phyloP scores from a whole-genome alignment of 805 yeast species.

The Saturnispora hagleri region DNA sequence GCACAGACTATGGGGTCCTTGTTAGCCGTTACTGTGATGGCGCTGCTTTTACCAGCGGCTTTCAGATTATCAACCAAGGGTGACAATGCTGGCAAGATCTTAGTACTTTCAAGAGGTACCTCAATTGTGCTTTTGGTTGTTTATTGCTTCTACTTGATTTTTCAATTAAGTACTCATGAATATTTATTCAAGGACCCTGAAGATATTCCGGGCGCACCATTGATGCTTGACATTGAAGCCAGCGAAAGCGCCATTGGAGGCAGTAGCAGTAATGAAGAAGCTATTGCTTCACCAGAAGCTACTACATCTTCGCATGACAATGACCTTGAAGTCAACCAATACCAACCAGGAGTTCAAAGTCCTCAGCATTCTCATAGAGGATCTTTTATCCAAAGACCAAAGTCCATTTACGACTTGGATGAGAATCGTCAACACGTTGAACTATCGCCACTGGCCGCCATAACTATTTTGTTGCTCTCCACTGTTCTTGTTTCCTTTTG shows the following conservation, averaged over 20 bases:
- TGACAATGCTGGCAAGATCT: constrained; percentile 34
- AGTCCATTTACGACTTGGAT: constrained; percentile 23
- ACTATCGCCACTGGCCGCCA: constrained; percentile 45
- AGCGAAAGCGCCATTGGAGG: not conserved
- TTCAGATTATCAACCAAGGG: constrained; percentile 65
- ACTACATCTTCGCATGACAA: not conserved
- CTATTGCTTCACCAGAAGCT: not conserved
- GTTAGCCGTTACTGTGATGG: constrained; percentile 83
- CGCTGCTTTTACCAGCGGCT: constrained; percentile 90
- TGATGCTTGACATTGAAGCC: constrained; percentile 22
- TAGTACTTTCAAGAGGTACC: constrained; percentile 78
- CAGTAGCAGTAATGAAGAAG: not conserved
- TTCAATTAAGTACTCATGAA: constrained; percentile 85
- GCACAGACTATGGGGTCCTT: constrained; percentile 97
- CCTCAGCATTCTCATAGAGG: constrained; percentile 16
- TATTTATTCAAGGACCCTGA: constrained; percentile 51
- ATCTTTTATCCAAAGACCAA: constrained; percentile 23
- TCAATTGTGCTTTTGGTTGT: constrained; percentile 68
- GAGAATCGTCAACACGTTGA: constrained; percentile 25
- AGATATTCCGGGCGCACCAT: not conserved
- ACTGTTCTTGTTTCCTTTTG: constrained; percentile 79
- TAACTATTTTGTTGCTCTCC: constrained; percentile 47
- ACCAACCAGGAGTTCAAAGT: not conserved
- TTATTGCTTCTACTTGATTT: constrained; percentile 69
- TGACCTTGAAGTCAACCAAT: not conserved